Conservation (phyloP, 106 monocot genomes). For the Gastrodia elata region DNA sequence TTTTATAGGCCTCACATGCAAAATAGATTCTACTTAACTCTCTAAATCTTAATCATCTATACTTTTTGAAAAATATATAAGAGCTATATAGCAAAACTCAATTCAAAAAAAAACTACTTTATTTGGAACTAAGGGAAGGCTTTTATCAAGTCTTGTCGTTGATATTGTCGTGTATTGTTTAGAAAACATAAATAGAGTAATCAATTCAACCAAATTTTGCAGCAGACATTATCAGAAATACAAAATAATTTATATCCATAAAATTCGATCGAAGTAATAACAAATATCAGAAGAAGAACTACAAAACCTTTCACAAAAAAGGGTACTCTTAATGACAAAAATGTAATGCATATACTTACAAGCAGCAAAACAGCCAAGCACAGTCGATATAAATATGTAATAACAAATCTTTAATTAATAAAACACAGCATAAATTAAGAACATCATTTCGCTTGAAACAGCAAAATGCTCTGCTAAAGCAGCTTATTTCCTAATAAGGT, state of each 20-base stretch:
- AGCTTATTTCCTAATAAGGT: background rate
- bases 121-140: too few relatives aligned
- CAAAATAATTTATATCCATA: background rate
- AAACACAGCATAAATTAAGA: background rate
- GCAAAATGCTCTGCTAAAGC: background rate
- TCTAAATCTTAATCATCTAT: too few relatives aligned
- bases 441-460: background rate
- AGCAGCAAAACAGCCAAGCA: background rate
- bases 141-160: too few relatives aligned
- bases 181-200: background rate
- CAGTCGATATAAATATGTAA: background rate
- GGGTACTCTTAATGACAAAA: background rate
- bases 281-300: background rate
- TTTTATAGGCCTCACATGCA: background rate
- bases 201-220: background rate
- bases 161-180: background rate
- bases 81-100: background rate
- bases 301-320: background rate
- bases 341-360: background rate
- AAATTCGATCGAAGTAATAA: too few relatives aligned
- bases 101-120: too few relatives aligned
- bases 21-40: too few relatives aligned
- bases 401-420: background rate
- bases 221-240: background rate
- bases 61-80: too few relatives aligned